Conservation (phyloP, 768 basidiomycete genomes). For the Trametes cinnabarina region DNA sequence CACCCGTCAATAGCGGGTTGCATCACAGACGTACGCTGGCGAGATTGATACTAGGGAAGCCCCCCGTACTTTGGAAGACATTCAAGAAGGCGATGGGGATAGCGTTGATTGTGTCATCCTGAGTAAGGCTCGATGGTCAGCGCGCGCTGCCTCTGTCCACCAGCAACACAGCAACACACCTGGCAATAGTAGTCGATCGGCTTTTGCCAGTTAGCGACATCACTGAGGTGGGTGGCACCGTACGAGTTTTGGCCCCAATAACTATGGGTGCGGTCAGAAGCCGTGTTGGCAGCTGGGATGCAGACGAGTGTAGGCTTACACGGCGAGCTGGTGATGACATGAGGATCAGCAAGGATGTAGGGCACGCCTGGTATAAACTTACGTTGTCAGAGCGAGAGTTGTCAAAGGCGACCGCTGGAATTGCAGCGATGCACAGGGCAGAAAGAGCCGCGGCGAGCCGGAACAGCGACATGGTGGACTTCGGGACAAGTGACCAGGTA, state of each 20-base stretch:
- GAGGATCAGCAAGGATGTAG: background rate
- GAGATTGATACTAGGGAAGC: slow-evolving; percentile 56
- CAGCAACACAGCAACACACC: slow-evolving; percentile 26
- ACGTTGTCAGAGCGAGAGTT: slow-evolving; percentile 20
- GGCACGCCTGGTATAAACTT: background rate
- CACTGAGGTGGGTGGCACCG: slow-evolving; percentile 44
- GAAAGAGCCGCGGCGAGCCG: slow-evolving; percentile 10
- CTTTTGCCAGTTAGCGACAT: slow-evolving; percentile 49
- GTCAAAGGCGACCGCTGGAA: slow-evolving; percentile 7
- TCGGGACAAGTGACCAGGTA: background rate
- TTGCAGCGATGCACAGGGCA: background rate
- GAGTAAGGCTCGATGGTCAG: background rate
- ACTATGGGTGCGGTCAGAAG: slow-evolving; percentile 19
- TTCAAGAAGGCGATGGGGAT: slow-evolving; percentile 62
- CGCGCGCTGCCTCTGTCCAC: background rate
- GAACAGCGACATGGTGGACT: slow-evolving; percentile 1
- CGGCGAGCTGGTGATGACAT: slow-evolving; percentile 23
- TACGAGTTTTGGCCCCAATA: slow-evolving; percentile 62
- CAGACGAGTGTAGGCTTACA: slow-evolving; percentile 18
- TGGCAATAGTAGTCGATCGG: slow-evolving; percentile 50
- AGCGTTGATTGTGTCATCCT: slow-evolving; percentile 56
- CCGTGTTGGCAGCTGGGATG: background rate
- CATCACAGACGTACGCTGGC: slow-evolving; percentile 44
- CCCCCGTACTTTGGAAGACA: slow-evolving; percentile 56
- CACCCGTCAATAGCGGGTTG: slow-evolving; percentile 6